Percentiles rank a stretch among this genome's conserved stretches.
These are phyloP conservation scores for Naganishia cerealis DNA, from an alignment of 1,284 basidiomycete genomes.

Conservation along the genomic window DNA sequence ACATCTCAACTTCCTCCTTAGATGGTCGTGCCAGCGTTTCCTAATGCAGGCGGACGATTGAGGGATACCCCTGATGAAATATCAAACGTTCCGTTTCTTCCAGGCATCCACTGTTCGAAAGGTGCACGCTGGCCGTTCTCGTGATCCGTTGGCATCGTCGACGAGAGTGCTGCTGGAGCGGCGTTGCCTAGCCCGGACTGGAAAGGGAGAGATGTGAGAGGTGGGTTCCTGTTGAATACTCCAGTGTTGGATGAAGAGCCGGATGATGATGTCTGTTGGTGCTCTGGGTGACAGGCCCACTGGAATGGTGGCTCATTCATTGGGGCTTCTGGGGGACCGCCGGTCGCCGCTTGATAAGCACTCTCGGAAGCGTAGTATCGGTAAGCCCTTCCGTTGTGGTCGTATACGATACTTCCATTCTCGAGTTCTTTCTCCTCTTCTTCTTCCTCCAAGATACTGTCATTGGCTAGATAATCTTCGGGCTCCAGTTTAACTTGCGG, in stretches of 20 bases:
- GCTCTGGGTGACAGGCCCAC: neutral
- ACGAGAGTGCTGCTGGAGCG: neutral
- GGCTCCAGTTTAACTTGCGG: conserved; percentile 9
- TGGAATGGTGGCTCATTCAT: neutral
- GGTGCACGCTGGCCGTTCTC: neutral
- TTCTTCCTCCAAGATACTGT: conserved; percentile 7
- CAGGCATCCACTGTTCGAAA: neutral
- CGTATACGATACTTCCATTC: conserved; percentile 22
- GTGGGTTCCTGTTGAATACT: neutral
- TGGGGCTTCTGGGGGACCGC: neutral
- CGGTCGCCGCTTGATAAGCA: conserved; percentile 13
- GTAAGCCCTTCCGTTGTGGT: conserved; percentile 19
- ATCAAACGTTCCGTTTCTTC: neutral
- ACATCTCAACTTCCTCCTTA: neutral
- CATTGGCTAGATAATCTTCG: neutral
- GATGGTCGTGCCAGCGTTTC: neutral
- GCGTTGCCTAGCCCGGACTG: conserved; percentile 11
- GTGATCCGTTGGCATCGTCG: neutral
- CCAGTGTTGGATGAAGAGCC: neutral
- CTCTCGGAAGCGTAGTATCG: conserved; percentile 20
- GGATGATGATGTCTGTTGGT: neutral
- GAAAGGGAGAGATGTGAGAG: neutral
- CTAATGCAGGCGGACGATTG: neutral
- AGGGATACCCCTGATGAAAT: neutral
- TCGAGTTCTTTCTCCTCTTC: conserved; percentile 15